Conservation (phyloP, 164 flowering plant species). For the Vitis rotundifolia region DNA sequence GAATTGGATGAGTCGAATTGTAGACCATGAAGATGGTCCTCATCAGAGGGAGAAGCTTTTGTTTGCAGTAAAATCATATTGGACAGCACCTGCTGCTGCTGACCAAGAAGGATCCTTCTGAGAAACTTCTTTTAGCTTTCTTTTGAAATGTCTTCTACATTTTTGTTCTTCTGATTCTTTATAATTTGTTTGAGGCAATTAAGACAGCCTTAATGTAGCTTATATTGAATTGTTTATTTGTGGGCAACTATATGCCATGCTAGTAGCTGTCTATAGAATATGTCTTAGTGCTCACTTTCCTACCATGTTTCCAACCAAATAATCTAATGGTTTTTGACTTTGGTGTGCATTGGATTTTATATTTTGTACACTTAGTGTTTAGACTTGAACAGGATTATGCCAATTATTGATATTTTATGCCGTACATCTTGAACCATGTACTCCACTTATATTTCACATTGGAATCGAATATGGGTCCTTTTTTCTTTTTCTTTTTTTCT, state of each 20-base stretch:
- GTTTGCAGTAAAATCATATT: constrained; percentile 47
- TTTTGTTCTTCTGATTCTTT: neutral
- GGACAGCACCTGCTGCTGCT: constrained; percentile 43
- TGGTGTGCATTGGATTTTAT: no score
- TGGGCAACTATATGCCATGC: neutral
- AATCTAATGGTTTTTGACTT: no score
- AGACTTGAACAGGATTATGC: no score
- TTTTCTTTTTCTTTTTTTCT: no score
- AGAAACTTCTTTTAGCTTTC: neutral
- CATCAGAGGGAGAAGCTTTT: constrained; percentile 51
- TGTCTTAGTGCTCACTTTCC: no score
- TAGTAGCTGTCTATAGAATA: no score
- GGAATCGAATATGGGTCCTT: no score
- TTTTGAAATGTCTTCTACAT: neutral
- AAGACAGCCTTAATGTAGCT: constrained; percentile 4
- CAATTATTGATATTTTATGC: no score
- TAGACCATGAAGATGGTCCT: constrained; percentile 67
- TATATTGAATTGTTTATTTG: neutral
- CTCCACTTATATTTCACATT: no score
- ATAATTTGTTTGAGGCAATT: neutral
- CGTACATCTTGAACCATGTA: no score
- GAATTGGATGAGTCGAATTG: constrained; percentile 46
- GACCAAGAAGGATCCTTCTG: constrained; percentile 2
- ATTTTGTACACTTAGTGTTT: no score
- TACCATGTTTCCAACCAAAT: no score